Conservation (phyloP, 805 yeast species). For the Starmerella etchellsii region DNA sequence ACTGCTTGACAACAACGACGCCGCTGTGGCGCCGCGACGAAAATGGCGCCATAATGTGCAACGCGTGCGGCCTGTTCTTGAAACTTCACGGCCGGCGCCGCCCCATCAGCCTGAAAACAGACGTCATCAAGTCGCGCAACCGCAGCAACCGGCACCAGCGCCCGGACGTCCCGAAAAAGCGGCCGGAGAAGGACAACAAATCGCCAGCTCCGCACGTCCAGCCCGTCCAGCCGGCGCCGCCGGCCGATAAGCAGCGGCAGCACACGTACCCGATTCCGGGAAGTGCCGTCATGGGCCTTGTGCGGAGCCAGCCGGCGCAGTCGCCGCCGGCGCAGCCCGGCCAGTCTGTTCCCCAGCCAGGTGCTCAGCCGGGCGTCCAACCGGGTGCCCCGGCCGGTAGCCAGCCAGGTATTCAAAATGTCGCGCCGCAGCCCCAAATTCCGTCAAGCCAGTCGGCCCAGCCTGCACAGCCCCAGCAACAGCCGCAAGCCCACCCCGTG, state of each 20-base stretch:
- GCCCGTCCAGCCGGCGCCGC: background rate
- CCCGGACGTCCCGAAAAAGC: slow-evolving; percentile 5
- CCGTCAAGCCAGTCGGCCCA: background rate
- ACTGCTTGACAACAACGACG: slow-evolving; percentile 84
- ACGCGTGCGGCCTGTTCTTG: slow-evolving; percentile 90
- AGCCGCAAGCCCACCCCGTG: background rate
- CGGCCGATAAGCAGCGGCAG: background rate
- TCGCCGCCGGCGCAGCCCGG: background rate
- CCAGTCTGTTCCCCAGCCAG: background rate
- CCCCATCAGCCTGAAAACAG: slow-evolving; percentile 82
- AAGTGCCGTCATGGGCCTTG: background rate
- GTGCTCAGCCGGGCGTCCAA: background rate
- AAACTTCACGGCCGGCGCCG: slow-evolving; percentile 90
- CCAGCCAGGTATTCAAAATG: background rate
- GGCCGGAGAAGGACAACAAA: background rate
- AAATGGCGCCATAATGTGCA: slow-evolving; percentile 85
- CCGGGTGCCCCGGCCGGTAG: background rate
- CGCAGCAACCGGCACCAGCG: slow-evolving; percentile 29
- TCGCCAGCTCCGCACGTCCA: background rate
- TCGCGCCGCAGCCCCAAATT: background rate
- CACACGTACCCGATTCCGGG: background rate
- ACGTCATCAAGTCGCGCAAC: slow-evolving; percentile 85
- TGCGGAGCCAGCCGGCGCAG: background rate
- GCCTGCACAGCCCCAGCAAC: background rate
- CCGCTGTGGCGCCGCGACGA: slow-evolving; percentile 94